Conservation (phyloP, 768 basidiomycete species). For the Sporobolomyces roseus region DNA sequence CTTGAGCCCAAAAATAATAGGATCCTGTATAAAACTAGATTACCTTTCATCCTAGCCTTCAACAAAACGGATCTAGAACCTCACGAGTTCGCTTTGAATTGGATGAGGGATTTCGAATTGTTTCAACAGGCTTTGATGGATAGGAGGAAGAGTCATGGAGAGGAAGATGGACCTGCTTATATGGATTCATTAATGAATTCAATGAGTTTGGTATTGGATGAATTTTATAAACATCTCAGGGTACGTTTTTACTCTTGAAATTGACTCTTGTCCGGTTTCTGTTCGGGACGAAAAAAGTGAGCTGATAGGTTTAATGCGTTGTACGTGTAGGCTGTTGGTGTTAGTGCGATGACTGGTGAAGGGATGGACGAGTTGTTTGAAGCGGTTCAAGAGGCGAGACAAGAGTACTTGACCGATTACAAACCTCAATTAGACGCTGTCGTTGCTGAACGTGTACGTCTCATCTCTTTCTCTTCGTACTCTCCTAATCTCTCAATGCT, state of each 20-base stretch:
- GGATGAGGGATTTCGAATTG: conserved; percentile 97
- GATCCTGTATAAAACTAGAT: conserved; percentile 94
- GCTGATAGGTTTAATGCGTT: neutral
- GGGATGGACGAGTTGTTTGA: conserved; percentile 88
- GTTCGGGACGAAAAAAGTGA: neutral
- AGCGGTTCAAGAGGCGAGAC: conserved; percentile 78
- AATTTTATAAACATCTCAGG: conserved; percentile 94
- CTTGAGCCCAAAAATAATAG: conserved; percentile 50
- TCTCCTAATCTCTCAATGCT: neutral
- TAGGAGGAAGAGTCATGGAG: conserved; percentile 59
- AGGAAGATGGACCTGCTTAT: conserved; percentile 79
- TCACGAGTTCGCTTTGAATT: conserved; percentile 87
- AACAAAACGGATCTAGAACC: conserved; percentile 94
- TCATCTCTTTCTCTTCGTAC: neutral
- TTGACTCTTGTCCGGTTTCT: neutral
- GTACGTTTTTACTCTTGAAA: conserved; percentile 54
- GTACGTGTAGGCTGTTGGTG: conserved; percentile 75
- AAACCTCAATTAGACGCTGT: conserved; percentile 80
- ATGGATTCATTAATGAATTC: conserved; percentile 99
- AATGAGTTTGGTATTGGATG: conserved; percentile 96
- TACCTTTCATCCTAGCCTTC: conserved; percentile 96
- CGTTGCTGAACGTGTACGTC: conserved; percentile 47
- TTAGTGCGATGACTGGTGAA: conserved; percentile 91
- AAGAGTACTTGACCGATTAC: conserved; percentile 90
- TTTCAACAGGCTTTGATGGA: conserved; percentile 74